These are phyloP conservation scores for Tolypocladium album DNA, from an alignment of 2,329 filamentous ascomycete genomes.

Conservation along the genomic window DNA sequence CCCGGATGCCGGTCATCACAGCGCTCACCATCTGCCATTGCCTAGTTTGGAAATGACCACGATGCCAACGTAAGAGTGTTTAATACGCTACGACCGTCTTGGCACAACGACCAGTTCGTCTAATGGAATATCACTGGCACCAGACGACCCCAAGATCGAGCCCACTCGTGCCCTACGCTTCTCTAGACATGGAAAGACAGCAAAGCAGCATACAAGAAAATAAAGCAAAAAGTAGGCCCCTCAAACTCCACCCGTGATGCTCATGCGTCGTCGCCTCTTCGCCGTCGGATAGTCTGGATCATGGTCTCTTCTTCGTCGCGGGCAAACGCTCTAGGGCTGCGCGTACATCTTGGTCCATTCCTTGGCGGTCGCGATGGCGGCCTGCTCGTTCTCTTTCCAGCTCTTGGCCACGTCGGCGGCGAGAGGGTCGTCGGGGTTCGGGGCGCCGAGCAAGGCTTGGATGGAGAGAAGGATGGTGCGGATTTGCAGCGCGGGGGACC, in stretches of 20 bases:
- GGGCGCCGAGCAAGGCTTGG: constrained; percentile 88
- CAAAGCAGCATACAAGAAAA: constrained; percentile 4
- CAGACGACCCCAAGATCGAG: background rate
- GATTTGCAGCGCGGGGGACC: constrained; percentile 96
- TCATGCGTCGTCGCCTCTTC: constrained; percentile 5
- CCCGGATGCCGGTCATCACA: background rate
- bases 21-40: background rate
- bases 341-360: constrained; percentile 89
- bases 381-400: constrained; percentile 94
- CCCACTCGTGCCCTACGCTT: background rate
- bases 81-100: background rate
- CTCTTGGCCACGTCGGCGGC: constrained; percentile 95
- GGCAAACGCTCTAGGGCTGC: constrained; percentile 26
- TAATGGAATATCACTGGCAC: background rate
- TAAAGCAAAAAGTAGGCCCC: constrained; percentile 5
- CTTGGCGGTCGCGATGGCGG: constrained; percentile 81
- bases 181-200: constrained; percentile 1
- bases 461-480: constrained; percentile 98
- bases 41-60: background rate
- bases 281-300: background rate
- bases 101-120: background rate
- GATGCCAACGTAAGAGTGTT: background rate
- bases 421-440: constrained; percentile 96
- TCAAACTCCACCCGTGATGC: constrained; percentile 13
- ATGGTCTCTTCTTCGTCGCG: background rate